These are phyloP conservation scores for Lolium rigidum DNA, from an alignment of 176 grass and related monocot genomes.

Conservation along the genomic window DNA sequence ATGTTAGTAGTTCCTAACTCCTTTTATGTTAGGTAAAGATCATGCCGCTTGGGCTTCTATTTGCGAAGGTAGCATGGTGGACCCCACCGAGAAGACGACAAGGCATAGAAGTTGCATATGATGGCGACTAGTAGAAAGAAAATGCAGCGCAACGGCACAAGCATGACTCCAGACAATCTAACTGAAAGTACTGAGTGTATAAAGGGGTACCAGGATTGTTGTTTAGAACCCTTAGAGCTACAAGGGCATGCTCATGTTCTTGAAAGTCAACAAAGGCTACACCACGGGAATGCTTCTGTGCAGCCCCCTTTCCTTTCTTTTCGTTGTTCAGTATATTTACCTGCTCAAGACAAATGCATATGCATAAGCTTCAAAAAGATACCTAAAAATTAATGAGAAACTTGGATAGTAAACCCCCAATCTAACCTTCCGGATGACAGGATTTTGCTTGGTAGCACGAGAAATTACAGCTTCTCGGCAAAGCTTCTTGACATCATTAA, in stretches of 20 bases:
- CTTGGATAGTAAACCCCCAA: constrained; percentile 35
- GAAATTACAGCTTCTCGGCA: constrained; percentile 88
- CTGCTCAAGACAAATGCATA: constrained; percentile 52
- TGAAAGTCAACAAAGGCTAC: constrained; percentile 98
- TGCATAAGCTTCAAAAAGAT: constrained; percentile 20
- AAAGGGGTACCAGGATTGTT: constrained; percentile 88
- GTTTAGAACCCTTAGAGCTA: constrained; percentile 91
- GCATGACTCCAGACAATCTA: no score
- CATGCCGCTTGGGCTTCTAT: no score
- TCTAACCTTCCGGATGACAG: constrained; percentile 83
- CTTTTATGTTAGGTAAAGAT: no score
- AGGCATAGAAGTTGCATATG: no score
- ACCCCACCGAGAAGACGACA: no score
- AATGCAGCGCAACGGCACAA: constrained; percentile 1
- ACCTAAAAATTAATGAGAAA: constrained; percentile 16
- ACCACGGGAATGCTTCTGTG: constrained; percentile 82
- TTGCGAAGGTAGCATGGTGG: no score
- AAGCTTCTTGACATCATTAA: constrained; percentile 91
- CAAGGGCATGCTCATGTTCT: constrained; percentile 96
- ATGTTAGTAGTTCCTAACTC: no score
- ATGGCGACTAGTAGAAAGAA: neutral
- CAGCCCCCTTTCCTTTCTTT: constrained; percentile 68
- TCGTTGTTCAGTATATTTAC: constrained; percentile 87
- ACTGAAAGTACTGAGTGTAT: constrained; percentile 8
- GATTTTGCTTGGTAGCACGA: constrained; percentile 83